Conservation (phyloP, 139 green algal genomes). For the Chlamydomonas incerta region DNA sequence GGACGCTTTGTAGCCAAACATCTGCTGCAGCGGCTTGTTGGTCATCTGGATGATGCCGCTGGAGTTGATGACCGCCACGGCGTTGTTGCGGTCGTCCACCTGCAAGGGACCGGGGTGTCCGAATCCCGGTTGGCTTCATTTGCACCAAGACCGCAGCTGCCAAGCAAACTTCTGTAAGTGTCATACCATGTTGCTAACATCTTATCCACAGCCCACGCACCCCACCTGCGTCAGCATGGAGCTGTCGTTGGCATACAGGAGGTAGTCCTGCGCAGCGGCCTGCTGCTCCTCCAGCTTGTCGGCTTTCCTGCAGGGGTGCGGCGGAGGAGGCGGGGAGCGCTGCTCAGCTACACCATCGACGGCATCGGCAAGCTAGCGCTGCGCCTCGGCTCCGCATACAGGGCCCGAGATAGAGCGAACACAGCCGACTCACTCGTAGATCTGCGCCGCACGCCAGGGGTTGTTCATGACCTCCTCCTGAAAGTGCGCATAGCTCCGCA, state of each 20-base stretch:
- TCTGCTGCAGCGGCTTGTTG: background rate
- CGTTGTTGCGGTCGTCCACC: background rate
- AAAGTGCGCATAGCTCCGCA: background rate
- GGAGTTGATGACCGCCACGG: constrained; percentile 4
- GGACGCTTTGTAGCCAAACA: constrained; percentile 43
- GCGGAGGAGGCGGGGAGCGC: too few species aligned
- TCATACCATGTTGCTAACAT: too few species aligned
- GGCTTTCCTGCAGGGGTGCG: constrained; percentile 29
- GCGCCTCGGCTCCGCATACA: too few species aligned
- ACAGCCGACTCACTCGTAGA: background rate
- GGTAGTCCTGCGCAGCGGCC: background rate
- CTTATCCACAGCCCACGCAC: too few species aligned
- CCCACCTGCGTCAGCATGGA: background rate
- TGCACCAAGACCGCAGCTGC: too few species aligned
- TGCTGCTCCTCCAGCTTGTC: constrained; percentile 22
- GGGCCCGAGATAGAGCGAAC: too few species aligned
- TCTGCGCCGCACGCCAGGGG: constrained; percentile 40
- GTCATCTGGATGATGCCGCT: constrained; percentile 10
- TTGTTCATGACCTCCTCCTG: constrained; percentile 44
- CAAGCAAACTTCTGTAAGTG: too few species aligned
- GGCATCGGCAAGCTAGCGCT: too few species aligned
- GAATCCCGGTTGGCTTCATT: too few species aligned
- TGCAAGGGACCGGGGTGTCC: background rate
- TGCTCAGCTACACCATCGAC: too few species aligned
- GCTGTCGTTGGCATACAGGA: background rate